phyloP scores from a whole-genome alignment of 2,329 filamentous ascomycete genomes.

The Beauveria sp. region DNA sequence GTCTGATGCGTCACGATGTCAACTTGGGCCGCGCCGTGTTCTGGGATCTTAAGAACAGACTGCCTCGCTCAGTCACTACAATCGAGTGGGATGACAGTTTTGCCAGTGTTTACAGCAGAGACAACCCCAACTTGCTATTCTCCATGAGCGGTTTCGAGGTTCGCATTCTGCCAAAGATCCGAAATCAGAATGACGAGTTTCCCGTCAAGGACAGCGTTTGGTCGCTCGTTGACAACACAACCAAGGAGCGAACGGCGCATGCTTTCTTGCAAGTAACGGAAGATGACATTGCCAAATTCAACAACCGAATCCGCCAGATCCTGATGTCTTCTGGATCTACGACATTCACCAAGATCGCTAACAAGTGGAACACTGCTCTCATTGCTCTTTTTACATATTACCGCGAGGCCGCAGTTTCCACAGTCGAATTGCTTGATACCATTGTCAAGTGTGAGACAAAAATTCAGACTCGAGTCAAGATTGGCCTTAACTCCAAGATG shows the following conservation, averaged over 20 bases:
- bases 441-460: constrained; percentile 99
- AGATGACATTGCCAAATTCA: constrained; percentile 97
- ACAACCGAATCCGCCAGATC: constrained; percentile 96
- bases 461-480: constrained; percentile 98
- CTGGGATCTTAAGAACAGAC: constrained; percentile 96
- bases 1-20: constrained; percentile 96
- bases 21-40: constrained; percentile 96
- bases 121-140: constrained; percentile 95
- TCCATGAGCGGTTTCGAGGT: constrained; percentile 99
- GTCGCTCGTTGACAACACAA: constrained; percentile 93
- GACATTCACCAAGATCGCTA: constrained; percentile 98
- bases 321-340: constrained; percentile 99
- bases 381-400: constrained; percentile 99
- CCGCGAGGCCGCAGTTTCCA: constrained; percentile 92
- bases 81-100: constrained; percentile 99
- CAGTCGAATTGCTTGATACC: constrained; percentile 85
- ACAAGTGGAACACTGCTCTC: constrained; percentile 98
- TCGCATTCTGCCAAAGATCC: constrained; percentile 86
- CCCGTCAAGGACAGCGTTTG: constrained; percentile 96
- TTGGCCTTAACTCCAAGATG: constrained; percentile 98
- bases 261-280: constrained; percentile 97
- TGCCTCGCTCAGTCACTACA: constrained; percentile 90
- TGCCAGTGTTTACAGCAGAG: constrained; percentile 92
- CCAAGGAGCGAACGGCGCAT: constrained; percentile 93
- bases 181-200: constrained; percentile 94